Evolutionary conservation across 2,329 filamentous ascomycete genomes (phyloP).

Genomic region (Lasiodiplodia hormozganensis): DNA sequence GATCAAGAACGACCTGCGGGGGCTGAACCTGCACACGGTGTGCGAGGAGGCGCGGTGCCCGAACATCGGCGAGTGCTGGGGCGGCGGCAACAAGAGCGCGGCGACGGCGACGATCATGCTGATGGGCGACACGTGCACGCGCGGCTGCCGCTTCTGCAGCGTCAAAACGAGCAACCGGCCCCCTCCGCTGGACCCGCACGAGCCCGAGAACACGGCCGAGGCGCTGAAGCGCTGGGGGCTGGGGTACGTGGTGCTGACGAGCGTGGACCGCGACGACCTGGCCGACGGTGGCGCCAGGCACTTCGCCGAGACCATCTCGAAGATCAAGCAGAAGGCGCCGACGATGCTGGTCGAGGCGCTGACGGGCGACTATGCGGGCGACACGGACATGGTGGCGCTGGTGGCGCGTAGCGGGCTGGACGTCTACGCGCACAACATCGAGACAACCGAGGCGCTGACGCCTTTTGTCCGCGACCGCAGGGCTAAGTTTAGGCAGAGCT

Average conservation of each 20-base stretch:
- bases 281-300: conserved; percentile 86
- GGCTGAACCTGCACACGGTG: conserved; percentile 89
- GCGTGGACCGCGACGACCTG: conserved; percentile 91
- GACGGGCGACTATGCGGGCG: conserved; percentile 86
- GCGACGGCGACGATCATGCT: conserved; percentile 99
- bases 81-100: conserved; percentile 82
- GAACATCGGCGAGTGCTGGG: conserved; percentile 98
- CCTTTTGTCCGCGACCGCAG: conserved; percentile 88
- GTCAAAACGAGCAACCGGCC: conserved; percentile 85
- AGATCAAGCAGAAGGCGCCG: conserved; percentile 79
- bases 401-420: conserved; percentile 90
- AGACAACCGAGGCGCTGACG: conserved; percentile 91
- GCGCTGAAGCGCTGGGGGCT: conserved; percentile 91
- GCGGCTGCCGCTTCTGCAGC: conserved; percentile 95
- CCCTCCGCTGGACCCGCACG: conserved; percentile 88
- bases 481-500: conserved; percentile 85
- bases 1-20: conserved; percentile 91
- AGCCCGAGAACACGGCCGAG: conserved; percentile 96
- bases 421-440: conserved; percentile 96
- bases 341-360: conserved; percentile 80
- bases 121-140: conserved; percentile 97
- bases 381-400: conserved; percentile 83
- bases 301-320: conserved; percentile 91
- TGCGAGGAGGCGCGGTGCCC: conserved; percentile 98
- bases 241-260: conserved; percentile 94